Percentiles rank a stretch among this genome's conserved stretches.
These are phyloP conservation scores for Effrenium voratum DNA, from an alignment of 73 alveolate genomes.

Conservation along the genomic window DNA sequence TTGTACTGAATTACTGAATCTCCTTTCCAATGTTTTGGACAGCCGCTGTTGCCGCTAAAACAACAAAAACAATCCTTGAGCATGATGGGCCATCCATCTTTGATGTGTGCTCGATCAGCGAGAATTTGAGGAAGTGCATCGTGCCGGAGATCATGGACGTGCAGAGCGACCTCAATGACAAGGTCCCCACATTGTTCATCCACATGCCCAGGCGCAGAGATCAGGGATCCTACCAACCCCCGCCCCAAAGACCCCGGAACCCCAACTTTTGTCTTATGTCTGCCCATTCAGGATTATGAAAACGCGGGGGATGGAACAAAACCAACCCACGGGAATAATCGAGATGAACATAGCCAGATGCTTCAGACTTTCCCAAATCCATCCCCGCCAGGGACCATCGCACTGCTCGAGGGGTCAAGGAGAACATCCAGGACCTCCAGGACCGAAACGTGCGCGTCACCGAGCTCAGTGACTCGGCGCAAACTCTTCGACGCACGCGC, in stretches of 20 bases:
- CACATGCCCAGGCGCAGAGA: slow-evolving; percentile 67
- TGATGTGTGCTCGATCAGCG: too few relatives aligned
- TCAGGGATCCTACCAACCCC: background rate
- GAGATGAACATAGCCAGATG: too few relatives aligned
- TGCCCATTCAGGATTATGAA: background rate
- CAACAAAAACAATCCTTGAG: too few relatives aligned
- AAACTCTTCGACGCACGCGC: too few relatives aligned
- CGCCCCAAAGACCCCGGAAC: background rate
- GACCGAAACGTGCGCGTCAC: background rate
- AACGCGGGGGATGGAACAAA: background rate
- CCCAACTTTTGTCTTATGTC: background rate
- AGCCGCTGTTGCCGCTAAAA: too few relatives aligned
- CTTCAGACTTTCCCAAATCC: too few relatives aligned
- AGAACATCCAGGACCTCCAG: slow-evolving; percentile 33
- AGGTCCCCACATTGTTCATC: slow-evolving; percentile 83
- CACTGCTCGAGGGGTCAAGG: slow-evolving; percentile 38
- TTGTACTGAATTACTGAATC: too few relatives aligned
- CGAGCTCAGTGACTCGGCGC: slow-evolving; percentile 51
- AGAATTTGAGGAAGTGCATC: slow-evolving; percentile 48
- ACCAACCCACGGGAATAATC: background rate
- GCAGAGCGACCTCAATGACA: background rate
- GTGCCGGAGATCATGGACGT: slow-evolving; percentile 90
- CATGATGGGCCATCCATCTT: too few relatives aligned
- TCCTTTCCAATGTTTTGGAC: too few relatives aligned
- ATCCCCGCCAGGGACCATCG: slow-evolving; percentile 36